phyloP scores from a whole-genome alignment of 2,329 filamentous ascomycete genomes.

The Neofusicoccum ribis region DNA sequence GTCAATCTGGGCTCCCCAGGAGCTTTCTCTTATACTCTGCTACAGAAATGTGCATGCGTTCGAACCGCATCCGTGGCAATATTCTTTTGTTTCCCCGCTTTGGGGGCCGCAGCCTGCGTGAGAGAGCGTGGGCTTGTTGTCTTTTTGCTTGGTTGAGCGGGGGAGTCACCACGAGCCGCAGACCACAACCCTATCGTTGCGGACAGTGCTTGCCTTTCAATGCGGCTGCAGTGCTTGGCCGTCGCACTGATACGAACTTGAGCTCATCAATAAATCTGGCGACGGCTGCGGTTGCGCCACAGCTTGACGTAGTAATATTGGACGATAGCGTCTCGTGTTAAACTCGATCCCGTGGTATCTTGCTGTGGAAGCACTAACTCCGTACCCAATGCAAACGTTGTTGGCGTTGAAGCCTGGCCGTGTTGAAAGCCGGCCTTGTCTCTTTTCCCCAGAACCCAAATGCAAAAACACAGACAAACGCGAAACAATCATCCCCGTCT shows the following conservation, averaged over 20 bases:
- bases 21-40: conserved; percentile 9
- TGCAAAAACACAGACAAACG: neutral
- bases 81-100: neutral
- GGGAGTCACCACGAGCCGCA: no score
- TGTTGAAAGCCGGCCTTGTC: conserved; percentile 10
- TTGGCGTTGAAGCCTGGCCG: neutral
- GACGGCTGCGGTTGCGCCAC: neutral
- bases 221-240: no score
- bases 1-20: neutral
- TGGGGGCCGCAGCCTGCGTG: no score
- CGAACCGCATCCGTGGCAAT: conserved; percentile 16
- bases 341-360: conserved; percentile 9
- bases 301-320: neutral
- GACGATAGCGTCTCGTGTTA: conserved; percentile 2
- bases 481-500: neutral
- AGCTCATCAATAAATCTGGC: no score
- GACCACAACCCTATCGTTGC: no score
- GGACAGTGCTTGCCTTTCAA: no score
- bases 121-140: no score
- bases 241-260: no score
- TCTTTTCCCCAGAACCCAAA: neutral
- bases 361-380: conserved; percentile 13
- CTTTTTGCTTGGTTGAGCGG: neutral
- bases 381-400: conserved; percentile 1
- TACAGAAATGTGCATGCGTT: conserved; percentile 17